These are phyloP conservation scores for Mrakia blollopis DNA, from an alignment of 768 basidiomycete species.

Conservation along the genomic window DNA sequence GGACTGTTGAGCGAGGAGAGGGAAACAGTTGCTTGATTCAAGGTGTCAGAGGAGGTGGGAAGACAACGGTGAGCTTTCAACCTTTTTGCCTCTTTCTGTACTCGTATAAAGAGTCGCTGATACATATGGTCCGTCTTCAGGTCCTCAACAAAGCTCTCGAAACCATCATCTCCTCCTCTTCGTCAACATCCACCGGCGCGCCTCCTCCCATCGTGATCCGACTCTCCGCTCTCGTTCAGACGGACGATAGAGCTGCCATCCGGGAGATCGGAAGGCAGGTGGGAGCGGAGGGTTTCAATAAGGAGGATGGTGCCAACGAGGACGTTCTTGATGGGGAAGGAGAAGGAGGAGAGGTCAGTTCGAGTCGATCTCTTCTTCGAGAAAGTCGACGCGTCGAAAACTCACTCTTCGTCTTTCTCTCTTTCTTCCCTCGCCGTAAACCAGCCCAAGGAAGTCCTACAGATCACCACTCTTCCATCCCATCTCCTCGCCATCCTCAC, in stretches of 20 bases:
- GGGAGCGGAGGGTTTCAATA: conserved; percentile 45
- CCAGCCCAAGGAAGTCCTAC: conserved; percentile 13
- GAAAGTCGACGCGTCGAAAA: neutral
- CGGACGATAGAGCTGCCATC: conserved; percentile 81
- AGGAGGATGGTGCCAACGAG: neutral
- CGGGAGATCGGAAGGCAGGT: conserved; percentile 86
- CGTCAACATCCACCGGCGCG: conserved; percentile 31
- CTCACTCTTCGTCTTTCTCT: neutral
- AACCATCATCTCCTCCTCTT: neutral
- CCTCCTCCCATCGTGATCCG: conserved; percentile 43
- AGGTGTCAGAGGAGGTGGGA: conserved; percentile 81
- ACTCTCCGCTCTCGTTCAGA: conserved; percentile 78
- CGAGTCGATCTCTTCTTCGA: neutral
- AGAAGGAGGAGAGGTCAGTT: conserved; percentile 37
- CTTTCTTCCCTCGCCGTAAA: neutral
- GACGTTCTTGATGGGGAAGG: neutral
- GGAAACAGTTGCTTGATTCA: conserved; percentile 88
- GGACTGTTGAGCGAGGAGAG: conserved; percentile 73
- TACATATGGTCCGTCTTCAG: neutral
- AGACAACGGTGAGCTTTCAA: conserved; percentile 56
- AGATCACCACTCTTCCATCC: conserved; percentile 58
- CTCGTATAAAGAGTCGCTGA: too few species aligned
- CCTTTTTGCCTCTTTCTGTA: neutral
- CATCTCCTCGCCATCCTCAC: conserved; percentile 46
- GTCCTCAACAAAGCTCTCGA: conserved; percentile 33